Conservation (phyloP, 768 basidiomycete species). For the Termitomyces sp. region DNA sequence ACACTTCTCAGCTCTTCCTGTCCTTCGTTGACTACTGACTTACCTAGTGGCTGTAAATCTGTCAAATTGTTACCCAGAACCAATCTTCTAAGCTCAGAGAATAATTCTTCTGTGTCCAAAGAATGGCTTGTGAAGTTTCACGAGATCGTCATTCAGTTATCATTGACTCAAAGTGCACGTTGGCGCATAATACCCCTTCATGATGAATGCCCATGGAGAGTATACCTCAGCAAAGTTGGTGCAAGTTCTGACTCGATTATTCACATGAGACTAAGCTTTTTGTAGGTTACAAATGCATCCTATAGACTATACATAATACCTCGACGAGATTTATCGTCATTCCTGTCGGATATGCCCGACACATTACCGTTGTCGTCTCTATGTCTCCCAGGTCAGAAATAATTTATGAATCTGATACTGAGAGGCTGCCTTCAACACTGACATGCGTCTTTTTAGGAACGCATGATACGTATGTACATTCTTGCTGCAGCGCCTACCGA, state of each 20-base stretch:
- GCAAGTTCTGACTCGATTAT: not conserved
- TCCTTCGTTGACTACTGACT: constrained; percentile 2
- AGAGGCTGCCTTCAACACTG: not conserved
- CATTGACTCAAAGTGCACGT: constrained; percentile 31
- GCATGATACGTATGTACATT: constrained; percentile 60
- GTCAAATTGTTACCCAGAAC: constrained; percentile 1
- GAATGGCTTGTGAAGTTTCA: constrained; percentile 26
- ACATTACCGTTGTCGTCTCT: constrained; percentile 65
- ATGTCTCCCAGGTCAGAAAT: constrained; percentile 67
- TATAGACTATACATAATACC: constrained; percentile 56
- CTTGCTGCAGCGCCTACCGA: not conserved
- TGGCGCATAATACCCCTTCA: constrained; percentile 46
- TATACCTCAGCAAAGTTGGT: constrained; percentile 56
- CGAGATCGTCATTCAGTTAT: constrained; percentile 26
- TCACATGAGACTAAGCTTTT: not conserved
- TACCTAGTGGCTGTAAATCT: not conserved
- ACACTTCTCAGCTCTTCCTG: not conserved
- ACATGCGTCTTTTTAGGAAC: constrained; percentile 41
- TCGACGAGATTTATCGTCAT: constrained; percentile 57
- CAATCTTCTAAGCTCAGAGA: not conserved
- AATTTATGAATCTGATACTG: not conserved
- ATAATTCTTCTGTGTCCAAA: not conserved
- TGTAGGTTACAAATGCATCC: constrained; percentile 46
- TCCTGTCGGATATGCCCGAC: constrained; percentile 62
- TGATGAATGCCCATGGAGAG: constrained; percentile 52